These are phyloP conservation scores for Limonium bicolor DNA, from an alignment of 148 eudicot species.

Conservation along the genomic window DNA sequence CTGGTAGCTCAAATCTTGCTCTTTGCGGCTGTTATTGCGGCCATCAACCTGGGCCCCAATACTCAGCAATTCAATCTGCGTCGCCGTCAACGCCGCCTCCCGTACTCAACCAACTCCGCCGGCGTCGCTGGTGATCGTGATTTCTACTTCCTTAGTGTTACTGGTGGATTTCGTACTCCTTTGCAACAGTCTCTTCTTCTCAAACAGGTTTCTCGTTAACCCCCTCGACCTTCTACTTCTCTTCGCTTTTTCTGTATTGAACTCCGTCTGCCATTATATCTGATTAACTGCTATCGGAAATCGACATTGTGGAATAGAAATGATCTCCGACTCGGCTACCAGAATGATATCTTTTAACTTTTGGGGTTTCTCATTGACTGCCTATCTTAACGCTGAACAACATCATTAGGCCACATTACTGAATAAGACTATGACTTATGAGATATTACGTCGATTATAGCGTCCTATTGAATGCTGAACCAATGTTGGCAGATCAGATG, in stretches of 20 bases:
- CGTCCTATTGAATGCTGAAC: no score
- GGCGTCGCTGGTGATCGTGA: background rate
- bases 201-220: conserved; percentile 2
- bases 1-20: conserved; percentile 1
- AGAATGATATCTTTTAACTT: background rate
- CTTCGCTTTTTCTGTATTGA: background rate
- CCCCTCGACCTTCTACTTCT: background rate
- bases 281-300: background rate
- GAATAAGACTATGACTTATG: no score
- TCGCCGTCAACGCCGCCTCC: conserved; percentile 1
- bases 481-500: no score
- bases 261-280: background rate
- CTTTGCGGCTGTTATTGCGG: background rate
- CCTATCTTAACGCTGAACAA: no score
- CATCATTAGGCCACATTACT: no score
- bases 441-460: no score
- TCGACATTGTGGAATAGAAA: no score
- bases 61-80: no score
- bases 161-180: conserved; percentile 1
- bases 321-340: background rate
- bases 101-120: background rate
- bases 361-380: background rate
- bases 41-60: background rate
- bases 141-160: background rate
- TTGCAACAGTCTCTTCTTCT: background rate